Percentiles rank a stretch among this genome's conserved stretches.
Evolutionary conservation across 73 alveolate species (phyloP).

Genomic region (Tetrahymena malaccensis): DNA sequence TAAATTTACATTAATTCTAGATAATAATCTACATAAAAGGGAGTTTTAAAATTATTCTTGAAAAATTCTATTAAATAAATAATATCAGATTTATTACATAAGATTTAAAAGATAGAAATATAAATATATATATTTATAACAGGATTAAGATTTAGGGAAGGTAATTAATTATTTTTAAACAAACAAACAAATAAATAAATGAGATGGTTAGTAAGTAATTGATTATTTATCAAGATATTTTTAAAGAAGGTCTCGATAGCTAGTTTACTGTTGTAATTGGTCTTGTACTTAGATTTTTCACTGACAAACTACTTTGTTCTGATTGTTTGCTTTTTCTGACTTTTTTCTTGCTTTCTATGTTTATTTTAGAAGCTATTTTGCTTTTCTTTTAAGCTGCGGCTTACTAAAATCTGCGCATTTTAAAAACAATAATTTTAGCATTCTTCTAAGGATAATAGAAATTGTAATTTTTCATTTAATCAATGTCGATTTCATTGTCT

Average conservation of each 20-base stretch:
- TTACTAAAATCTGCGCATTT: not conserved
- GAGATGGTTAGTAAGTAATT: no score
- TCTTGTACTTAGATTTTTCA: not conserved
- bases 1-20: no score
- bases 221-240: not conserved
- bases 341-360: not conserved
- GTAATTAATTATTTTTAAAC: no score
- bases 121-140: no score
- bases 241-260: not conserved
- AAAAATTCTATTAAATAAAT: no score
- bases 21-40: no score
- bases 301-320: not conserved
- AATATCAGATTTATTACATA: no score
- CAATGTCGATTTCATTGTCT: not conserved
- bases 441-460: not conserved
- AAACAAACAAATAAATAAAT: no score
- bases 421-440: not conserved
- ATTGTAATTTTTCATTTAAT: not conserved
- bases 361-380: not conserved
- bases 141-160: no score
- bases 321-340: not conserved
- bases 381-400: not conserved
- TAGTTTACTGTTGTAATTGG: not conserved
- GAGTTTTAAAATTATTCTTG: no score
- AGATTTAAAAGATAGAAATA: no score